Percentiles rank a stretch among this genome's conserved stretches.
phyloP scores from a whole-genome alignment of 306 rosid genomes.

The Benincasa hispida region DNA sequence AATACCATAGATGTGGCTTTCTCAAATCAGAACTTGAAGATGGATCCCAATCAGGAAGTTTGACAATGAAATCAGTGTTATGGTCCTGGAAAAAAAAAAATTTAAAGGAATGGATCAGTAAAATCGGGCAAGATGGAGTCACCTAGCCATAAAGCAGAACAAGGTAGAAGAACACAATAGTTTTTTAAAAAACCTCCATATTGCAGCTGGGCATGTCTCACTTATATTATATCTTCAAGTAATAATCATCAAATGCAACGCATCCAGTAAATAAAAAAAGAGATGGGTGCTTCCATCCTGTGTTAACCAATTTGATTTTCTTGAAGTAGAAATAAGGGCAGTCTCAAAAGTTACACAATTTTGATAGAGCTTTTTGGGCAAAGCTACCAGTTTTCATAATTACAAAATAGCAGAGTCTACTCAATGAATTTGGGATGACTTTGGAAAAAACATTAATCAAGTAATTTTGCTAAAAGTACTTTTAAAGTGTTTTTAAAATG shows the following conservation, averaged over 20 bases:
- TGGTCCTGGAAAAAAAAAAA: constrained; percentile 63
- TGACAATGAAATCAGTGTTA: constrained; percentile 64
- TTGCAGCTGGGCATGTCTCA: not conserved
- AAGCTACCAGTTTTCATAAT: not conserved
- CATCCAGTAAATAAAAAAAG: not conserved
- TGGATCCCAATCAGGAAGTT: constrained; percentile 90
- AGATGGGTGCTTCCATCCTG: not conserved
- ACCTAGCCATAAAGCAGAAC: not conserved
- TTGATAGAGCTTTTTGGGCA: not conserved
- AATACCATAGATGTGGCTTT: constrained; percentile 84
- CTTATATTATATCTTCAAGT: not conserved
- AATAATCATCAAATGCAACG: not conserved
- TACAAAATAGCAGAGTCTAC: not conserved
- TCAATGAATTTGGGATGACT: not conserved
- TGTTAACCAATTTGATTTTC: not conserved
- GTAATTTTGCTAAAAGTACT: not conserved
- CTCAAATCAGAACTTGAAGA: constrained; percentile 33
- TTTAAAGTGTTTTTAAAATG: not conserved
- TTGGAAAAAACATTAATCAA: not conserved
- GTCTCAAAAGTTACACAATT: not conserved
- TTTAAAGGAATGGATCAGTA: not conserved
- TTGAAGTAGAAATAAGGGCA: not conserved
- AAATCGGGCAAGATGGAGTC: not conserved
- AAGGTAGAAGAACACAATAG: not conserved
- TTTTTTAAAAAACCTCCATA: not conserved